phyloP scores from a whole-genome alignment of 345 rosid species.

The Gossypium turneri region DNA sequence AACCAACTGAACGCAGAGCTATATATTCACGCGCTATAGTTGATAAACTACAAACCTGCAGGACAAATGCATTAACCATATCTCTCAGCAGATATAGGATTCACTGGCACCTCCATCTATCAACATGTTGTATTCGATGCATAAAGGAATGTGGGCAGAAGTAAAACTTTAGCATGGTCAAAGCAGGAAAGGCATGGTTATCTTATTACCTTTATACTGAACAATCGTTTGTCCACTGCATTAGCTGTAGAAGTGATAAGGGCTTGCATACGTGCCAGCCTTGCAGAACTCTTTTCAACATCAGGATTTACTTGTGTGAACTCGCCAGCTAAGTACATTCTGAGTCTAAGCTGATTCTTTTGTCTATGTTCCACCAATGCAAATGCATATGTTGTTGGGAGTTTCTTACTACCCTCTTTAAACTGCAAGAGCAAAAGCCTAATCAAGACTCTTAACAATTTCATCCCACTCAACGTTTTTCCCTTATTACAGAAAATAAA shows the following conservation, averaged over 20 bases:
- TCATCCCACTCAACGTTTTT: background rate
- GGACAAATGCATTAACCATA: slow-evolving; percentile 21
- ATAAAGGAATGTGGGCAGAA: background rate
- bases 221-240: slow-evolving; percentile 47
- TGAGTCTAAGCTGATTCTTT: slow-evolving; percentile 56
- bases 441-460: slow-evolving; percentile 12
- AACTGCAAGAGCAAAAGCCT: slow-evolving; percentile 42
- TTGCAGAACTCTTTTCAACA: slow-evolving; percentile 36
- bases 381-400: slow-evolving; percentile 77
- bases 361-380: slow-evolving; percentile 83
- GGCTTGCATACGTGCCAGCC: slow-evolving; percentile 55
- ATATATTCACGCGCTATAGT: slow-evolving; percentile 86
- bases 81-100: background rate
- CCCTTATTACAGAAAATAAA: background rate
- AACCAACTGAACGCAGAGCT: slow-evolving; percentile 68
- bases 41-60: slow-evolving; percentile 88
- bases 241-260: slow-evolving; percentile 51
- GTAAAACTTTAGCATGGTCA: background rate
- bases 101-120: background rate
- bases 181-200: background rate
- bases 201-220: slow-evolving; percentile 64
- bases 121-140: background rate
- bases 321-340: slow-evolving; percentile 83
- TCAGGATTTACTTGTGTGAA: slow-evolving; percentile 38
- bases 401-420: slow-evolving; percentile 35